Evolutionary conservation across 352 stramenopile genomes (phyloP).

Genomic region (Phytophthora crassamura): DNA sequence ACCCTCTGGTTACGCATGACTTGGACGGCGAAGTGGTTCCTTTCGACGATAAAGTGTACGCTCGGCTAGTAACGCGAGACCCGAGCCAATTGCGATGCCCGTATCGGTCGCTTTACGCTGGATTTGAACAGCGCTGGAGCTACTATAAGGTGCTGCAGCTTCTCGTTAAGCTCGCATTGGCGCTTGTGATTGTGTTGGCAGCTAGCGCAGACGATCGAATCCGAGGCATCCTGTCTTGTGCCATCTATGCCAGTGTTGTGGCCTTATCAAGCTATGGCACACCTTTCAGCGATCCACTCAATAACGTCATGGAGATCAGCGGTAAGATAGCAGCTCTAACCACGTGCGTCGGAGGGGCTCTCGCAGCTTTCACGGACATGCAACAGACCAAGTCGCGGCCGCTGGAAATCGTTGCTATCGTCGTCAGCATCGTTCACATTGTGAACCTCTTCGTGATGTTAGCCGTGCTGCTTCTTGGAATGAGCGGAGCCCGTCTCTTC

Average conservation of each 20-base stretch:
- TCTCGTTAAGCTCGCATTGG: conserved; percentile 52
- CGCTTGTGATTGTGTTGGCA: conserved; percentile 40
- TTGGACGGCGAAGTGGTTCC: conserved; percentile 47
- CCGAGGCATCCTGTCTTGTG: conserved; percentile 27
- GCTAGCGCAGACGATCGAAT: conserved; percentile 15
- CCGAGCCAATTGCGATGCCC: conserved; percentile 54
- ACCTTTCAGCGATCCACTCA: conserved; percentile 56
- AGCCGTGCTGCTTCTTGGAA: conserved; percentile 41
- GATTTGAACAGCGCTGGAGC: conserved; percentile 57
- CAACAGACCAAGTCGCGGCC: conserved; percentile 17
- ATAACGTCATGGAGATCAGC: conserved; percentile 60
- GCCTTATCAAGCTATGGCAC: conserved; percentile 45
- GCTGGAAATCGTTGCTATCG: conserved; percentile 28
- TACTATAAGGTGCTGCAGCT: conserved; percentile 62
- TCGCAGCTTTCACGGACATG: conserved; percentile 33
- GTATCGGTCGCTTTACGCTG: conserved; percentile 57
- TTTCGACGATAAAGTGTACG: conserved; percentile 58
- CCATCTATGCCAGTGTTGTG: conserved; percentile 42
- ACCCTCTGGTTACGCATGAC: conserved; percentile 50
- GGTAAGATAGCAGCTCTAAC: conserved; percentile 44
- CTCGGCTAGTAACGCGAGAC: conserved; percentile 42
- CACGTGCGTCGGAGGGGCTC: conserved; percentile 39
- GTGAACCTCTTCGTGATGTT: conserved; percentile 54
- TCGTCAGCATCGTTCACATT: conserved; percentile 55
- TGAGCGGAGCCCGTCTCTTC: conserved; percentile 36